phyloP scores from a whole-genome alignment of 371 early-diverging fungal genomes.

The Haplosporangium sp. region DNA sequence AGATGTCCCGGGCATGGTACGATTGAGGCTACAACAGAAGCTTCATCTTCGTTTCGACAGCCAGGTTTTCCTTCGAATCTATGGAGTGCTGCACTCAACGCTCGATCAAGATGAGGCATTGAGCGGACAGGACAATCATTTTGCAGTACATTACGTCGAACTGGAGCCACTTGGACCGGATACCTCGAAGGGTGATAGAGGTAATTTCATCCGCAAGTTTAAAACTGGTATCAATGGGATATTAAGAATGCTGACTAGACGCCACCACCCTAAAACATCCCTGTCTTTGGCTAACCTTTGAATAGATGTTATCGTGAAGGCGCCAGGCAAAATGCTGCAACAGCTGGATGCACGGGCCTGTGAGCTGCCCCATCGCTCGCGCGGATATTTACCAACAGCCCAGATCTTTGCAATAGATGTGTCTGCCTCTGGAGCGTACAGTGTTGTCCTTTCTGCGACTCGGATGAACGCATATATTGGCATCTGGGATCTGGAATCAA shows the following conservation, averaged over 20 bases:
- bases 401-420: slow-evolving; percentile 22
- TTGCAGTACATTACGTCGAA: slow-evolving; percentile 17
- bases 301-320: slow-evolving; percentile 16
- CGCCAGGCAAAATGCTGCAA: slow-evolving; percentile 11
- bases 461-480: slow-evolving; percentile 3
- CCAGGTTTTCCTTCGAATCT: slow-evolving; percentile 7
- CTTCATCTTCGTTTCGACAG: slow-evolving; percentile 13
- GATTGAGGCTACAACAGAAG: slow-evolving; percentile 20
- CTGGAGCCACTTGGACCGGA: slow-evolving; percentile 14
- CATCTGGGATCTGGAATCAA: slow-evolving; percentile 11
- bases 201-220: background rate
- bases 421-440: slow-evolving; percentile 6
- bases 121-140: background rate
- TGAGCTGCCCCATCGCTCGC: background rate
- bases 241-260: background rate
- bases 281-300: background rate
- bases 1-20: slow-evolving; percentile 2
- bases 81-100: background rate
- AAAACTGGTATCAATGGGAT: background rate
- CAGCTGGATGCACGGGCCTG: slow-evolving; percentile 14
- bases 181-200: background rate
- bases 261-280: background rate
- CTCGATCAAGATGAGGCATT: slow-evolving; percentile 1
- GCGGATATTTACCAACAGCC: background rate
- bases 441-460: slow-evolving; percentile 17